These are phyloP conservation scores for Aphanomyces stellatus DNA, from an alignment of 352 stramenopile genomes.

Conservation along the genomic window DNA sequence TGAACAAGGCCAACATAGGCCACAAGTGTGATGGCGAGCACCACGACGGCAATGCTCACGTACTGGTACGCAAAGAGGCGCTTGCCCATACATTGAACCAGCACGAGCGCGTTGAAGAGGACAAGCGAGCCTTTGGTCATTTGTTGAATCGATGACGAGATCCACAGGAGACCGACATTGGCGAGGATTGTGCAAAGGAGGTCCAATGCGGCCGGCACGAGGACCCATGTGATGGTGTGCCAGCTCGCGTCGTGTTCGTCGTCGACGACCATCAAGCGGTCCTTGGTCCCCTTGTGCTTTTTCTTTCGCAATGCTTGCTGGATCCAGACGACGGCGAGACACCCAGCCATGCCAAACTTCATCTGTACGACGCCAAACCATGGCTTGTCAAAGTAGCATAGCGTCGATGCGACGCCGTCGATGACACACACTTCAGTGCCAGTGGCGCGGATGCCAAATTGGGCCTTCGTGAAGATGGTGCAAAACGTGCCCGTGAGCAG, in stretches of 20 bases:
- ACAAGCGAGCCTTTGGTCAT: slow-evolving; percentile 36
- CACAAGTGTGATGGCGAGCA: not conserved
- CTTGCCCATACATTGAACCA: slow-evolving; percentile 27
- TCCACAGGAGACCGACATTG: slow-evolving; percentile 31
- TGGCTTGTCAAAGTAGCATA: slow-evolving; percentile 18
- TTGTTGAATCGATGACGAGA: slow-evolving; percentile 31
- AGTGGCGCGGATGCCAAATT: not conserved
- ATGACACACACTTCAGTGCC: not conserved
- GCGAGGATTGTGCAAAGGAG: slow-evolving; percentile 28
- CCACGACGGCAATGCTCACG: slow-evolving; percentile 15
- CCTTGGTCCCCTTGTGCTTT: not conserved
- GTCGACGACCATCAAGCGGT: not conserved
- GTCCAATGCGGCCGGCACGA: slow-evolving; percentile 26
- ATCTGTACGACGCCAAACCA: slow-evolving; percentile 20
- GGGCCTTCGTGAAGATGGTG: slow-evolving; percentile 4
- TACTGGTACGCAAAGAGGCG: slow-evolving; percentile 30
- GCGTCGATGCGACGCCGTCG: not conserved
- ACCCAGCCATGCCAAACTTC: slow-evolving; percentile 18
- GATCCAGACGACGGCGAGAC: slow-evolving; percentile 1
- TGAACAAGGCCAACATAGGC: slow-evolving; percentile 22
- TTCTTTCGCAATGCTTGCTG: slow-evolving; percentile 10
- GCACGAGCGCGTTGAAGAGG: slow-evolving; percentile 30
- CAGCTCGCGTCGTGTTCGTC: slow-evolving; percentile 1
- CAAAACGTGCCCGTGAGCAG: not conserved
- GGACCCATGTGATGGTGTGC: slow-evolving; percentile 5